Base-by-base conservation (phyloP, 1,139 yeast genomes). In the Suhomyces chickasaworum region DNA sequence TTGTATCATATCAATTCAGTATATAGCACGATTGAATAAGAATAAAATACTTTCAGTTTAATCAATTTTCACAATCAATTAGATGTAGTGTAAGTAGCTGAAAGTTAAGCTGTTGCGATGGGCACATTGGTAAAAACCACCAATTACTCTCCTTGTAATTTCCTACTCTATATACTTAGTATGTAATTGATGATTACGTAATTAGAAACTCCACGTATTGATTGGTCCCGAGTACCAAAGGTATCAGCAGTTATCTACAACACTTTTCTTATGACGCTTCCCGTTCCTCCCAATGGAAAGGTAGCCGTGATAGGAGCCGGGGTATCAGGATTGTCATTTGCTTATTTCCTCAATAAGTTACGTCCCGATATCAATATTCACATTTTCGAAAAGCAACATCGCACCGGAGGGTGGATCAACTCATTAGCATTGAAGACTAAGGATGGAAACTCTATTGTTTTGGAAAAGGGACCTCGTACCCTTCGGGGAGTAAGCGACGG, bases 261-360 rank as follows among this genome's bases (percentile, higher is more conserved):
- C 37, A 35, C 37, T 37, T 18, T n/a, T 27, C 30, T n/a, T 13
- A 41, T 41, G 44, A 23, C 39, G 7, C 16, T 41, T 6, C 18
- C 43, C 9, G 22, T 58, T 22, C 64, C 61, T 6, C 55, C 47
- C 7, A 67, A 70, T 46, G 78, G 80, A 3, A 65, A 57, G 25
- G 81, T 85, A 2, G 89, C 83, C 0, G 84, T 91, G 0, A 61
- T 89, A 2, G 99, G 99, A 0, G 87, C 88, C 0, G 99, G 99
- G 0, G 78, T 91, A 2, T 86, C 96, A 1, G 98, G 98, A 0
- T 72, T 93, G 3, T 72, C 93, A 1, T 83, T 81, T 56, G 85
- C 95, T 0, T 90, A 87, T 64, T 87, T 87, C 56, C 71, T 91
- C 17, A 72, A 78, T 33, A 78, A 77, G 49, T 62, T 88, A 12